Percentiles rank a stretch among this genome's conserved stretches.
Conservation (phyloP, 2,329 filamentous ascomycete genomes). For the Pseudocercospora macadamiae region DNA sequence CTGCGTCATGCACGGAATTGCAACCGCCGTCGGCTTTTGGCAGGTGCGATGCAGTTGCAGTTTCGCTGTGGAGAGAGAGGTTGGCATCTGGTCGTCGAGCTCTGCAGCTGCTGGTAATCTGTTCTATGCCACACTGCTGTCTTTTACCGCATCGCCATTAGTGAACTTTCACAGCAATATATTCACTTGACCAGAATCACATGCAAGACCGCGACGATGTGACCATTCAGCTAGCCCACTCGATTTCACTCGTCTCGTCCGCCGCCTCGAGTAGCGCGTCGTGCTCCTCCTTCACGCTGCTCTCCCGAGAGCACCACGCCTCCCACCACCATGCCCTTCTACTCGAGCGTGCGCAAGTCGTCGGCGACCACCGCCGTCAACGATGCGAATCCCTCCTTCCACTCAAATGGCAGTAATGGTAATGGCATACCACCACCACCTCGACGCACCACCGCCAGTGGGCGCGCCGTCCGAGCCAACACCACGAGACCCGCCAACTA, state of each 20-base stretch:
- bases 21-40: no score
- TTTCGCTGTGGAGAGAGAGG: no score
- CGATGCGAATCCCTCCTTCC: constrained; percentile 9
- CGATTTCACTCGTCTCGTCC: not conserved
- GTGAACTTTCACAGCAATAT: not conserved
- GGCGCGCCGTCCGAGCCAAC: constrained; percentile 51
- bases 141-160: not conserved
- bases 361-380: constrained; percentile 16
- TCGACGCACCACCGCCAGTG: constrained; percentile 41
- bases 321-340: constrained; percentile 22
- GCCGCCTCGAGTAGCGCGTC: constrained; percentile 14
- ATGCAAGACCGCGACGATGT: not conserved
- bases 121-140: no score
- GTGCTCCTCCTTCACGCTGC: constrained; percentile 8
- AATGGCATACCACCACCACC: constrained; percentile 19
- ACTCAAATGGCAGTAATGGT: constrained; percentile 13
- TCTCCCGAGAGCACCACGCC: not conserved
- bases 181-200: constrained; percentile 2
- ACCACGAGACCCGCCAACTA: constrained; percentile 53
- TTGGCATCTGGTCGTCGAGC: no score
- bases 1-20: no score
- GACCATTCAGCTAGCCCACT: constrained; percentile 1
- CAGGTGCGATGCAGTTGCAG: no score
- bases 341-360: constrained; percentile 28
- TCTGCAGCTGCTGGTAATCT: no score